Percentiles rank a stretch among this genome's conserved stretches.
Evolutionary conservation across 352 stramenopile species (phyloP).

Genomic region (Plasmopara halstedii): DNA sequence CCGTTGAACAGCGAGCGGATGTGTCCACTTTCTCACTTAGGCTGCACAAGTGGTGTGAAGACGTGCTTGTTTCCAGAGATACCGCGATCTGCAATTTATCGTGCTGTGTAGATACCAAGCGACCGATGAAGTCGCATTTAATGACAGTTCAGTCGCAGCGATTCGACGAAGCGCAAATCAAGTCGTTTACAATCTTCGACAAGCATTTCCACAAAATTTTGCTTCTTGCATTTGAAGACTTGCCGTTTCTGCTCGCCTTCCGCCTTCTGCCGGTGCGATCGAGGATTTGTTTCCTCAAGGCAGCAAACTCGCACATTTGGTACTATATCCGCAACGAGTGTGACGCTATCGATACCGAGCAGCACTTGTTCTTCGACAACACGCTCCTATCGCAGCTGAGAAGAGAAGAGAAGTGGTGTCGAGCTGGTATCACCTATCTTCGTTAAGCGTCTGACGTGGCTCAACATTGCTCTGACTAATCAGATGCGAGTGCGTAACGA

Average conservation of each 20-base stretch:
- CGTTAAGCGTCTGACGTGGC: background rate
- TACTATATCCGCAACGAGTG: background rate
- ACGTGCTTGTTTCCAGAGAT: background rate
- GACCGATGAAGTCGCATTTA: conserved; percentile 1
- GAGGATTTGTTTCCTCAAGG: conserved; percentile 1
- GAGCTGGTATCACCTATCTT: background rate
- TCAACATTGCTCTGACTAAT: background rate
- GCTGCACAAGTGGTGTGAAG: background rate
- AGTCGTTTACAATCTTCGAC: background rate
- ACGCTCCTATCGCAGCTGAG: background rate
- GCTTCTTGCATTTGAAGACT: conserved; percentile 4
- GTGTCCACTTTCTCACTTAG: background rate
- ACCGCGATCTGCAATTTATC: background rate
- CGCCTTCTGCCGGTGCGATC: conserved; percentile 5
- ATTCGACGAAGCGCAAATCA: background rate
- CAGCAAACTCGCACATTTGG: background rate
- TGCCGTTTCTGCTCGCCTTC: conserved; percentile 1
- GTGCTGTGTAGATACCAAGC: background rate
- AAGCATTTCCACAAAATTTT: conserved; percentile 3
- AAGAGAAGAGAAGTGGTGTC: background rate
- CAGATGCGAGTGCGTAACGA: background rate
- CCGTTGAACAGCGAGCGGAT: background rate
- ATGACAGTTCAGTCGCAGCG: conserved; percentile 1
- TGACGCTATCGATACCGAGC: background rate
- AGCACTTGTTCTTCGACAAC: conserved; percentile 7